Evolutionary conservation across 2,329 filamentous ascomycete species (phyloP).

Genomic region (Colletotrichum filicis): DNA sequence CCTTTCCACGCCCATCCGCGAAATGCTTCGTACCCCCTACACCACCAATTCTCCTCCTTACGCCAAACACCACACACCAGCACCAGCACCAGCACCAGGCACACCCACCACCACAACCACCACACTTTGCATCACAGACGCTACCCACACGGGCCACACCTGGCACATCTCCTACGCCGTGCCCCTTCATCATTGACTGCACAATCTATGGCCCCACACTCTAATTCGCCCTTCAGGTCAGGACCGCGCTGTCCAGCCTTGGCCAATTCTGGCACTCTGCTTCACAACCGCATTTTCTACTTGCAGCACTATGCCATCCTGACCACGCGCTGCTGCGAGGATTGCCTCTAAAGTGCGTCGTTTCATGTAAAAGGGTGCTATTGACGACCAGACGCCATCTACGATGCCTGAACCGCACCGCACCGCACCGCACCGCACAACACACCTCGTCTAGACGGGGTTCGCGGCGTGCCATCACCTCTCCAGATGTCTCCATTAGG

Average conservation of each 20-base stretch:
- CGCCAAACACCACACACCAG: slow-evolving; percentile 13
- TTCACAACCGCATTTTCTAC: not conserved
- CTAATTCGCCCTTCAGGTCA: slow-evolving; percentile 24
- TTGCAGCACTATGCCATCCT: not conserved
- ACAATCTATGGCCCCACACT: slow-evolving; percentile 28
- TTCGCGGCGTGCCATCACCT: not conserved
- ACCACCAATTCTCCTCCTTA: not conserved
- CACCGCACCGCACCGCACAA: not conserved
- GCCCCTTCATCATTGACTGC: slow-evolving; percentile 29
- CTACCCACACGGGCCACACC: slow-evolving; percentile 23
- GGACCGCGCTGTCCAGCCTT: slow-evolving; percentile 25
- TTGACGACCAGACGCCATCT: not conserved
- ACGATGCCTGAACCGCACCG: not conserved
- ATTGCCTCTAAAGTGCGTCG: slow-evolving; percentile 19
- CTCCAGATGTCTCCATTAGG: not conserved
- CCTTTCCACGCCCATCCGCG: not conserved
- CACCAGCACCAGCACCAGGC: no score
- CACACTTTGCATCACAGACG: slow-evolving; percentile 6
- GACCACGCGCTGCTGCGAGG: slow-evolving; percentile 9
- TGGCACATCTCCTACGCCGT: slow-evolving; percentile 12
- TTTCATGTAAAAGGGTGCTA: slow-evolving; percentile 32
- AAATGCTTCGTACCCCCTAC: not conserved
- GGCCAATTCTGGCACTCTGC: slow-evolving; percentile 15
- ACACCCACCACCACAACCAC: not conserved
- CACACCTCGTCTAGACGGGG: slow-evolving; percentile 1